These are phyloP conservation scores for Melaleuca quinquenervia DNA, from an alignment of 345 rosid species.

Conservation along the genomic window DNA sequence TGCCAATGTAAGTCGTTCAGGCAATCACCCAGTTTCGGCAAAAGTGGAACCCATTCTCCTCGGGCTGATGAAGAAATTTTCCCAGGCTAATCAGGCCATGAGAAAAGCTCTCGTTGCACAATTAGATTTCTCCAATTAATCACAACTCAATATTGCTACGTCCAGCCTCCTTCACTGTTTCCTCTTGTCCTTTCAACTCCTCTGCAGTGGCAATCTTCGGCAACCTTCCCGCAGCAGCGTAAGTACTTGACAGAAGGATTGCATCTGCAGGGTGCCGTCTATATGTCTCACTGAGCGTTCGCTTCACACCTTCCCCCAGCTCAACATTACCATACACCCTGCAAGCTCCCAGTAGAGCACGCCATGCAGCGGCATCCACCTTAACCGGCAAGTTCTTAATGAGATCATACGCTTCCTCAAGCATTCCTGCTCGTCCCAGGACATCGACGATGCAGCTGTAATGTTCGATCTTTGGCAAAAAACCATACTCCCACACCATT, in stretches of 20 bases:
- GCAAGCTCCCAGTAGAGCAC: constrained; percentile 58
- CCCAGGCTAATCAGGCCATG: not conserved
- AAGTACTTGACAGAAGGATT: constrained; percentile 38
- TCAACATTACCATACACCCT: constrained; percentile 42
- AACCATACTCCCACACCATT: constrained; percentile 36
- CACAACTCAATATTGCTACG: constrained; percentile 25
- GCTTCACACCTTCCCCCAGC: constrained; percentile 30
- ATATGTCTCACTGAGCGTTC: constrained; percentile 25
- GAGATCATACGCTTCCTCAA: constrained; percentile 44
- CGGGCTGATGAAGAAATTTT: not conserved
- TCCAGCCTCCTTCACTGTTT: constrained; percentile 30
- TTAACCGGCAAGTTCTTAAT: constrained; percentile 35
- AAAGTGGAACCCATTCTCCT: not conserved
- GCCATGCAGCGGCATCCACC: constrained; percentile 50
- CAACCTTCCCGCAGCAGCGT: constrained; percentile 38
- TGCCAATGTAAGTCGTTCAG: not conserved
- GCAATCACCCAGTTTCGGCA: not conserved
- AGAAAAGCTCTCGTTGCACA: not conserved
- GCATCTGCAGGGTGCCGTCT: constrained; percentile 41
- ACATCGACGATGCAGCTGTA: constrained; percentile 61
- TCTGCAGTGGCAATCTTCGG: constrained; percentile 9
- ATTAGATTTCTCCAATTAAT: not conserved
- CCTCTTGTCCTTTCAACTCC: constrained; percentile 8
- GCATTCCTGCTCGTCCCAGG: constrained; percentile 53
- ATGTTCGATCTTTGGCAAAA: constrained; percentile 45